These are phyloP conservation scores for Cicer bijugum DNA, from an alignment of 306 rosid species.

Conservation along the genomic window DNA sequence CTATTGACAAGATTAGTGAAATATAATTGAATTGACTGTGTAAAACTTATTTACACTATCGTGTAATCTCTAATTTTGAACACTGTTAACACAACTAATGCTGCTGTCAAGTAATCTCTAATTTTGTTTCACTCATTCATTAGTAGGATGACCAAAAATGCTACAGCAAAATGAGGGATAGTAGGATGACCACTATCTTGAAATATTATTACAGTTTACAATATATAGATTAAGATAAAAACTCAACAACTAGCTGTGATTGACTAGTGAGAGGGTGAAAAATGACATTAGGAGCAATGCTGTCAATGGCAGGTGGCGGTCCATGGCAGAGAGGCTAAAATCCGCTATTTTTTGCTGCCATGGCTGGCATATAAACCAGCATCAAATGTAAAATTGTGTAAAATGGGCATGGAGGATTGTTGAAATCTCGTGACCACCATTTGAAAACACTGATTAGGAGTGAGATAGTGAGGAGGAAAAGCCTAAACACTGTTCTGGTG, in stretches of 20 bases:
- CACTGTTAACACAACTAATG: neutral
- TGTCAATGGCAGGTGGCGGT: too few species aligned
- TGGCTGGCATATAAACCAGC: too few species aligned
- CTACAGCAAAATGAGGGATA: neutral
- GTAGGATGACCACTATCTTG: neutral
- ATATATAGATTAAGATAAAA: constrained; percentile 6
- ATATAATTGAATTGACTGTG: neutral
- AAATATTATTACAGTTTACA: neutral
- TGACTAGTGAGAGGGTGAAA: neutral
- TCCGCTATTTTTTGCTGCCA: too few species aligned
- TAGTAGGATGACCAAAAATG: neutral
- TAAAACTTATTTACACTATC: constrained; percentile 6
- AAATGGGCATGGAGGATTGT: too few species aligned
- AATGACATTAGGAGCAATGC: neutral
- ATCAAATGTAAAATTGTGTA: too few species aligned
- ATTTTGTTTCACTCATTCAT: neutral
- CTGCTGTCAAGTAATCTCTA: neutral
- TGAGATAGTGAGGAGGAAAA: neutral
- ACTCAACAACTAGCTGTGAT: neutral
- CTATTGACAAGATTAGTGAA: neutral
- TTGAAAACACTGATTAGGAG: too few species aligned
- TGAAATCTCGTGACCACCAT: too few species aligned
- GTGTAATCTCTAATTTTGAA: neutral
- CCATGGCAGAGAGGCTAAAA: too few species aligned
- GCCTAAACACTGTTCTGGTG: neutral